Percentiles rank a stretch among this genome's conserved stretches.
These are phyloP conservation scores for Mortierella sp. DNA, from an alignment of 371 early-diverging fungal species.

Conservation along the genomic window DNA sequence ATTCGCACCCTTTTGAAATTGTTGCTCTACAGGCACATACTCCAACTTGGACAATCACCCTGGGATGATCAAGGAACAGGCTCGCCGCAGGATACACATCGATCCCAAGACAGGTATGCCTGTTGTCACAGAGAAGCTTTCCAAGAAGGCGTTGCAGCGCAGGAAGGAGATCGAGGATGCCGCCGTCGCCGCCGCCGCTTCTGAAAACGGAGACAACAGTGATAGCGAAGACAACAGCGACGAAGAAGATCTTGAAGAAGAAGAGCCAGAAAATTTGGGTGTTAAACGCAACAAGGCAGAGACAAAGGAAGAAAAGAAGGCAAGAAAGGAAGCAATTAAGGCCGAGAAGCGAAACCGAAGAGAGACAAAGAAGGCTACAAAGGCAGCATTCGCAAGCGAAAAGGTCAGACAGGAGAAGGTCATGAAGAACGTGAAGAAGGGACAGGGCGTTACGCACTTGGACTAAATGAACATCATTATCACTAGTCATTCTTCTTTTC, in stretches of 20 bases:
- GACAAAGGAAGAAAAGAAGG: conserved; percentile 89
- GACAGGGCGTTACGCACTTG: conserved; percentile 50
- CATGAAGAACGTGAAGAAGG: conserved; percentile 65
- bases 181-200: conserved; percentile 26
- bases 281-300: conserved; percentile 79
- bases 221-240: conserved; percentile 42
- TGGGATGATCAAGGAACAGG: conserved; percentile 71
- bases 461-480: conserved; percentile 22
- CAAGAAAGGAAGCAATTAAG: conserved; percentile 87
- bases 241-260: conserved; percentile 63
- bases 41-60: conserved; percentile 90
- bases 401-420: conserved; percentile 65
- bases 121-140: conserved; percentile 60
- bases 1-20: neutral
- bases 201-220: conserved; percentile 39
- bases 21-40: conserved; percentile 65
- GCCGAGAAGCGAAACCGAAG: conserved; percentile 82
- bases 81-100: conserved; percentile 65
- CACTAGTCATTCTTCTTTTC: neutral
- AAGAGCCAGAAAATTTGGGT: conserved; percentile 66
- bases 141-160: conserved; percentile 58
- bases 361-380: conserved; percentile 80
- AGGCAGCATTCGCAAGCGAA: conserved; percentile 79
- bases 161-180: conserved; percentile 55
- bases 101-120: conserved; percentile 80